phyloP scores from a whole-genome alignment of 441 rosid species.

The Populus hybrid region DNA sequence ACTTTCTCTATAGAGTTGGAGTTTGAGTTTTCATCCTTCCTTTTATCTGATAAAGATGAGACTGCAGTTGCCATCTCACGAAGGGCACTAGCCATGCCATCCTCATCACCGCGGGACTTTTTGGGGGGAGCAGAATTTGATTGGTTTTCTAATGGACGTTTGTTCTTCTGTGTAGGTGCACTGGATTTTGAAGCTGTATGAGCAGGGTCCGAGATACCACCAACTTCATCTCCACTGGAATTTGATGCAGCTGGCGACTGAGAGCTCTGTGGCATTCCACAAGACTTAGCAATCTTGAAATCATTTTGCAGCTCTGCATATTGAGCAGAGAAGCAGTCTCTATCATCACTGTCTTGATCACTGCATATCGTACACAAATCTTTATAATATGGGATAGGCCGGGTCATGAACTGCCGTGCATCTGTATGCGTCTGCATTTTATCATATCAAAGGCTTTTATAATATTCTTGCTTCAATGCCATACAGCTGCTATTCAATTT shows the following conservation, averaged over 20 bases:
- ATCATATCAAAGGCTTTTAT: constrained; percentile 7
- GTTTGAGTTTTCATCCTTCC: constrained; percentile 28
- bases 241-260: constrained; percentile 32
- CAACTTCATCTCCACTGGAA: constrained; percentile 45
- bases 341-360: constrained; percentile 42
- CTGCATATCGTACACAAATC: constrained; percentile 69
- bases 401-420: constrained; percentile 79
- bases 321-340: constrained; percentile 48
- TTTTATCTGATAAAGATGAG: constrained; percentile 31
- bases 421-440: constrained; percentile 61
- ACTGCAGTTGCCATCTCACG: constrained; percentile 35
- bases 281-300: constrained; percentile 23
- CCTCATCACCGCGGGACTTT: constrained; percentile 37
- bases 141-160: constrained; percentile 40
- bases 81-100: constrained; percentile 7
- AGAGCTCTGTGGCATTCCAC: constrained; percentile 23
- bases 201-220: constrained; percentile 23
- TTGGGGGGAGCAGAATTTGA: constrained; percentile 32
- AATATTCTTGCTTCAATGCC: constrained; percentile 37
- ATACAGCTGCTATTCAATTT: constrained; percentile 1
- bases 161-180: constrained; percentile 34
- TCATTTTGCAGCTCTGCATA: constrained; percentile 51
- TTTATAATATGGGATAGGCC: constrained; percentile 75
- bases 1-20: constrained; percentile 48
- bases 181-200: constrained; percentile 22